Evolutionary conservation across 306 rosid species (phyloP).

Genomic region (Hippophae rhamnoides): DNA sequence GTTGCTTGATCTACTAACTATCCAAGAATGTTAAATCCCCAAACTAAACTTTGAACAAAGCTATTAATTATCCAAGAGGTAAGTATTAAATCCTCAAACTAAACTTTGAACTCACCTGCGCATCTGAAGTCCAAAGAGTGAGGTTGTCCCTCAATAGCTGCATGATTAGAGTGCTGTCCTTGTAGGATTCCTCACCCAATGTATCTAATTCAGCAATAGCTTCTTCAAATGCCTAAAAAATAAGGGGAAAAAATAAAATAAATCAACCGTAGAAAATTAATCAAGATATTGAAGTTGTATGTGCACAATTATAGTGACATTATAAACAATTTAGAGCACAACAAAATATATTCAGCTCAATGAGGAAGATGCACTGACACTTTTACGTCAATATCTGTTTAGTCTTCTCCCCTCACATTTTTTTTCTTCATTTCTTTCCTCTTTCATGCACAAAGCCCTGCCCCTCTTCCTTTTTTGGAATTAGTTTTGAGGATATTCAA

Average conservation of each 20-base stretch:
- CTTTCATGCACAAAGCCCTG: too few species aligned
- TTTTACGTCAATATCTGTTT: too few species aligned
- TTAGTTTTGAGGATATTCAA: too few species aligned
- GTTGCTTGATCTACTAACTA: too few species aligned
- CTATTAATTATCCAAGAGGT: too few species aligned
- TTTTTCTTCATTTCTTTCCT: too few species aligned
- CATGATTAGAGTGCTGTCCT: slow-evolving; percentile 40
- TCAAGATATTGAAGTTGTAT: background rate
- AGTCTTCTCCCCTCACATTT: too few species aligned
- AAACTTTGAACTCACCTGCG: slow-evolving; percentile 25
- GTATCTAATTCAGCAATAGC: slow-evolving; percentile 40
- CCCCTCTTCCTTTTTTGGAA: too few species aligned
- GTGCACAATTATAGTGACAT: background rate
- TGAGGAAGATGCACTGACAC: too few species aligned
- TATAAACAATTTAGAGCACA: background rate
- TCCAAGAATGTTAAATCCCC: background rate
- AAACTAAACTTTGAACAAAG: slow-evolving; percentile 1
- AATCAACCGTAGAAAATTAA: background rate
- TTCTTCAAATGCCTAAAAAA: slow-evolving; percentile 29
- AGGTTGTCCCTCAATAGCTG: slow-evolving; percentile 38
- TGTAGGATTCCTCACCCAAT: slow-evolving; percentile 36
- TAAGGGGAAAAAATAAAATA: background rate
- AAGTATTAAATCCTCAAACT: background rate
- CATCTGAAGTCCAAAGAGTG: slow-evolving; percentile 41
- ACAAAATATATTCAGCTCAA: too few species aligned